A percentile compares a stretch with the other conserved stretches of the same genome.
Evolutionary conservation across 192 early-diverging fungal genomes (phyloP).

Genomic region (Funneliformis mosseae): DNA sequence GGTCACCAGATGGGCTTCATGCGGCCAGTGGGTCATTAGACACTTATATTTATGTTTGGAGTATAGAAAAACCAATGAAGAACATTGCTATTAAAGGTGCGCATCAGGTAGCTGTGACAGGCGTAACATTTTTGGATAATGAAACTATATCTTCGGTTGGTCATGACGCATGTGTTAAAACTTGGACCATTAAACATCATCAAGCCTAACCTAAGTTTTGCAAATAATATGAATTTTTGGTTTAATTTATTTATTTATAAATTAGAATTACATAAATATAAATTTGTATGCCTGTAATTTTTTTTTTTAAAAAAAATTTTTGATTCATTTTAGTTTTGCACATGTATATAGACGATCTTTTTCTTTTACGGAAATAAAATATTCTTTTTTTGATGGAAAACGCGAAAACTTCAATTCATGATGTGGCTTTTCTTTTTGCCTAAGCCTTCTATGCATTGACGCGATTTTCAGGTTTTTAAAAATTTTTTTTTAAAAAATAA

Average conservation of each 20-base stretch:
- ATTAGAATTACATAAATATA: too few species aligned
- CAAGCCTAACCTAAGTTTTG: neutral
- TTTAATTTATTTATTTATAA: neutral
- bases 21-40: constrained; percentile 84
- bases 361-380: too few species aligned
- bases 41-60: constrained; percentile 92
- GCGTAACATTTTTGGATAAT: constrained; percentile 70
- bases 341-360: too few species aligned
- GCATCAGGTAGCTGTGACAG: constrained; percentile 78
- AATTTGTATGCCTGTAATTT: too few species aligned
- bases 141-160: constrained; percentile 74
- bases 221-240: neutral
- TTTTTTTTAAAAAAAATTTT: too few species aligned
- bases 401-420: too few species aligned
- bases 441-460: too few species aligned
- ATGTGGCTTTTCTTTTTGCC: too few species aligned
- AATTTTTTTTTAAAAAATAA: too few species aligned
- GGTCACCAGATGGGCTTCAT: constrained; percentile 75
- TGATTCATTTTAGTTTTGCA: too few species aligned
- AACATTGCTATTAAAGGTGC: constrained; percentile 78
- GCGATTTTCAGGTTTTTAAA: too few species aligned
- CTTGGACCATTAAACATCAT: constrained; percentile 53
- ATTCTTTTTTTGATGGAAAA: too few species aligned
- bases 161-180: constrained; percentile 81
- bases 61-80: constrained; percentile 74